Evolutionary conservation across 176 grass and related monocot species (phyloP).

Genomic region (bread wheat (Triticum aestivum)): DNA sequence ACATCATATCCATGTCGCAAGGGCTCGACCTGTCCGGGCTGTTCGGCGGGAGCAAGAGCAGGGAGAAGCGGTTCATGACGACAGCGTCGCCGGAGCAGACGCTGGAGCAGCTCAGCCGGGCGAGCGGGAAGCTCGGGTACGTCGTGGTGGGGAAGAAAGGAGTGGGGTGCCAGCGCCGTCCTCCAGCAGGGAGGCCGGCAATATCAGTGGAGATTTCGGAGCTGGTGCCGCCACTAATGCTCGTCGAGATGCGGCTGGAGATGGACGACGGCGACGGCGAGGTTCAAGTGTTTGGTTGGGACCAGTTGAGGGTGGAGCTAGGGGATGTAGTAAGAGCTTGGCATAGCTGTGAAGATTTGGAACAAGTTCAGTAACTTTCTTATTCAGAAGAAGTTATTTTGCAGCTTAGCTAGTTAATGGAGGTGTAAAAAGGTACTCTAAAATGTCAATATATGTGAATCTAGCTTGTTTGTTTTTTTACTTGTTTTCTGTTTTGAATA

Average conservation of each 20-base stretch:
- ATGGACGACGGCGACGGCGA: conserved; percentile 10
- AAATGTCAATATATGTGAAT: not conserved
- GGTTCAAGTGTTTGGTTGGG: conserved; percentile 53
- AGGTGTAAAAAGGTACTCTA: not conserved
- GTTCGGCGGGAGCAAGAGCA: conserved; percentile 42
- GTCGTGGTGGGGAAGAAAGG: conserved; percentile 50
- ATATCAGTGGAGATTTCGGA: conserved; percentile 67
- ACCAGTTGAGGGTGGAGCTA: conserved; percentile 60
- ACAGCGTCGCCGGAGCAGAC: conserved; percentile 51
- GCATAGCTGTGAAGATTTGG: conserved; percentile 50
- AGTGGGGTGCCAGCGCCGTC: not conserved
- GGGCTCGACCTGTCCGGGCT: conserved; percentile 69
- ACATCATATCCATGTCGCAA: conserved; percentile 78
- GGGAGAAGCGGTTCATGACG: conserved; percentile 62
- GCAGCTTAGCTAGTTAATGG: not conserved
- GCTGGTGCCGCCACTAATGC: conserved; percentile 59
- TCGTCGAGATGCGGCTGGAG: conserved; percentile 64
- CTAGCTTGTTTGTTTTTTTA: not conserved
- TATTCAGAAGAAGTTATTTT: conserved; percentile 7
- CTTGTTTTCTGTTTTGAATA: not conserved
- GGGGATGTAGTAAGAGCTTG: conserved; percentile 68
- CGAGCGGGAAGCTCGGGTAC: conserved; percentile 60
- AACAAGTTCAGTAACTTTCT: not conserved
- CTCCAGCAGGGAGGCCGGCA: not conserved
- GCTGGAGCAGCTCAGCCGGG: conserved; percentile 49